Evolutionary conservation across 192 early-diverging fungal genomes (phyloP), one percentile per base, ranked within the genome.

Genomic region (Obelidium mucronatum): DNA sequence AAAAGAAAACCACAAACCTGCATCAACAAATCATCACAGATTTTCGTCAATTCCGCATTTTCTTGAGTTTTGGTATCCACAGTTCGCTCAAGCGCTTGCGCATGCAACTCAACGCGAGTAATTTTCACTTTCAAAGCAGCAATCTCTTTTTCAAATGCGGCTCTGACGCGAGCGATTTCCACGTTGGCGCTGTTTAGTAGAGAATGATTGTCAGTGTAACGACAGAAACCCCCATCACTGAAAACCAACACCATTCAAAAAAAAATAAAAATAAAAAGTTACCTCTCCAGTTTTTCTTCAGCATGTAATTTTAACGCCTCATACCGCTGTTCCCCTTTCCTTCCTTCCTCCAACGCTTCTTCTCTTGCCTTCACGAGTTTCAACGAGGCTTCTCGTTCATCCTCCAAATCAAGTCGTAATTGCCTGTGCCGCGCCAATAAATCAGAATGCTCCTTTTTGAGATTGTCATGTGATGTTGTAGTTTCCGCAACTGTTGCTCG

Each of bases 21-120:
- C n/a, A 55, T 44, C 51, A 80, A 74, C 11, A 86, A 60, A 24
- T 54, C 74, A 70, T 86, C 85, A 67, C 82, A 84, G 36, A 86
- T 82, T 40, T 76, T 69, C 31, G 76, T 73, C 40, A 86, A 54
- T 69, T 84, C 79, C 22, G 55, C 26, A 62, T 81, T 82, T 55
- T 84, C 85, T 69, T 44, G 36, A 11, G 56, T 74, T 69, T 86
- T 86, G n/a, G 36, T 66, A 52, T 80, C 64, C 3, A 86, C 40
- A 3, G 61, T 70, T 26, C 54, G 22, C 40, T 80, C 77, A 11
- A 85, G 37, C 19, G 73, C 74, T 55, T 58, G 37, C 4, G 77
- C 58, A 34, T 82, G 78, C 6, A 78, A 28, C 48, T 86, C 85
- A 6, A 59, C 40, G 40, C 79, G 71, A 15, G 52, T 30, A 5